These are phyloP conservation scores for Polyplosphaeria fusca DNA, from an alignment of 495 filamentous ascomycete species.

Conservation along the genomic window DNA sequence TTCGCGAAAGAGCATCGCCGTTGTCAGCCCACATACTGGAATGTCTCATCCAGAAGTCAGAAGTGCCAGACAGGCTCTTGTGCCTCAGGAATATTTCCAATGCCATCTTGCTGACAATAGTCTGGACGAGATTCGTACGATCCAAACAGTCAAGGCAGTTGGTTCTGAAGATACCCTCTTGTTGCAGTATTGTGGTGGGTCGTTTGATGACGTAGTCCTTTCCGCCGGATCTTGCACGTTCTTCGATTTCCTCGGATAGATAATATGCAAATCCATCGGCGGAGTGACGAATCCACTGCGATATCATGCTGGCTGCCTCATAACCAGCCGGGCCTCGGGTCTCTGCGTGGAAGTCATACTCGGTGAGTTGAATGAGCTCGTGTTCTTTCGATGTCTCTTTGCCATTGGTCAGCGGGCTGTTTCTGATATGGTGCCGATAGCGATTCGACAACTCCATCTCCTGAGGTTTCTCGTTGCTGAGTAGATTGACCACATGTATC, in stretches of 20 bases:
- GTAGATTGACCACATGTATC: slow-evolving; percentile 84
- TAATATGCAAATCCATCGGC: slow-evolving; percentile 88
- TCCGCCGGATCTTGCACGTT: slow-evolving; percentile 38
- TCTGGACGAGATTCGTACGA: slow-evolving; percentile 93
- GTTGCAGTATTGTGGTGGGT: slow-evolving; percentile 73
- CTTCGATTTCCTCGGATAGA: slow-evolving; percentile 67
- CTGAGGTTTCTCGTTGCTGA: slow-evolving; percentile 79
- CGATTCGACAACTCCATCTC: slow-evolving; percentile 76
- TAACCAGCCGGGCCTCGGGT: slow-evolving; percentile 84
- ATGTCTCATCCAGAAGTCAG: slow-evolving; percentile 87
- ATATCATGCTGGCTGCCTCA: slow-evolving; percentile 78
- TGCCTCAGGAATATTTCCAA: slow-evolving; percentile 75
- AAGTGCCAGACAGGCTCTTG: slow-evolving; percentile 58
- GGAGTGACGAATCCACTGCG: slow-evolving; percentile 66
- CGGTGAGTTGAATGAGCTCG: slow-evolving; percentile 70
- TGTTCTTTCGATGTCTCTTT: slow-evolving; percentile 50
- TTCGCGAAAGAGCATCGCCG: slow-evolving; percentile 86
- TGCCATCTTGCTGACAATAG: slow-evolving; percentile 88
- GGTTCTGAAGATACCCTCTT: slow-evolving; percentile 90
- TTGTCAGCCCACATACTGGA: slow-evolving; percentile 97
- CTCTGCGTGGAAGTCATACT: slow-evolving; percentile 94
- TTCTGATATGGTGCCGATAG: slow-evolving; percentile 71
- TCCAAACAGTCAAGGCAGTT: slow-evolving; percentile 97
- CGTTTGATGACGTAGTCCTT: slow-evolving; percentile 43
- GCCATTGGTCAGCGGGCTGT: slow-evolving; percentile 61